Conservation (phyloP, 2,329 filamentous ascomycete genomes). For the Fusarium begoniae region DNA sequence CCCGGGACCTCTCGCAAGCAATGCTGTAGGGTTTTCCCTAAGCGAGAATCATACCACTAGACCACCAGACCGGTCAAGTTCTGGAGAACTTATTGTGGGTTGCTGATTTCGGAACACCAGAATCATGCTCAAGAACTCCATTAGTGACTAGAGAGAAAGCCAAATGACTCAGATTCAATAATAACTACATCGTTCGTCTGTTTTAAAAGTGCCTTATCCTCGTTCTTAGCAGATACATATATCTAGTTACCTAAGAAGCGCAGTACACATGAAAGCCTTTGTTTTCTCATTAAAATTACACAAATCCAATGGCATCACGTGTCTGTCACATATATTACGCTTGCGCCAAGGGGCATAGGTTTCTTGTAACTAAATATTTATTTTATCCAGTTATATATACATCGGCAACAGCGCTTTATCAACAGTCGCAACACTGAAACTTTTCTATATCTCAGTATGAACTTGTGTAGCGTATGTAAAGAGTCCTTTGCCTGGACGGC, state of each 20-base stretch:
- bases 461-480: accelerated
- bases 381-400: background rate
- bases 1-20: constrained; percentile 56
- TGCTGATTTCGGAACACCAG: accelerated
- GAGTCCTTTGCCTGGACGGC: background rate
- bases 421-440: background rate
- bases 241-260: no score
- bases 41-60: constrained; percentile 78
- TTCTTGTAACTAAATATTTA: background rate
- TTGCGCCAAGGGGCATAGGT: background rate
- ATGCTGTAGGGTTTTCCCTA: constrained; percentile 60
- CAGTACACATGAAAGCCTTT: background rate
- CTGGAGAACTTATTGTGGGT: background rate
- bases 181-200: background rate
- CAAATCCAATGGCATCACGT: background rate
- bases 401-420: background rate
- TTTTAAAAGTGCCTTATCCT: no score
- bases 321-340: background rate
- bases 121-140: accelerated
- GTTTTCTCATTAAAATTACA: background rate
- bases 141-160: background rate
- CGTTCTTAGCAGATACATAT: background rate
- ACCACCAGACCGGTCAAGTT: constrained; percentile 57
- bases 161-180: background rate
- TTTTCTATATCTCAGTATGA: accelerated